Conservation (phyloP, 2,329 filamentous ascomycete species). For the Neocatenulostroma microsporum region DNA sequence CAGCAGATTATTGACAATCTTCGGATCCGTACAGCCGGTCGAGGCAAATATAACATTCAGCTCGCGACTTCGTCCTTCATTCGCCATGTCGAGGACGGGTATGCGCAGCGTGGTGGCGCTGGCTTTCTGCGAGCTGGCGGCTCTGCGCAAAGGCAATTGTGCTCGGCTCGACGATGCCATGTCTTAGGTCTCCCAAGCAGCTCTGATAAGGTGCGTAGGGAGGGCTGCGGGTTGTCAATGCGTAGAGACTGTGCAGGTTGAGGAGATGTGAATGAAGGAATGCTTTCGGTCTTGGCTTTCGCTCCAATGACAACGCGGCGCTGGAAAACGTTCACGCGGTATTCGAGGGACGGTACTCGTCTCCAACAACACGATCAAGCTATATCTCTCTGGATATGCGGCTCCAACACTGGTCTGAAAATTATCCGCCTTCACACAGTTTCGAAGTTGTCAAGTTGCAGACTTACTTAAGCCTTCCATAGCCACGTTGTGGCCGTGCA, state of each 20-base stretch:
- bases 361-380: too few species aligned
- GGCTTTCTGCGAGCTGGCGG: constrained; percentile 1
- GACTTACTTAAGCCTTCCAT: too few species aligned
- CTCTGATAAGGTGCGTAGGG: too few species aligned
- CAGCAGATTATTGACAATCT: constrained; percentile 26
- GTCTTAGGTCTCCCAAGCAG: not conserved
- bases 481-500: too few species aligned
- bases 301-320: not conserved
- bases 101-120: constrained; percentile 1
- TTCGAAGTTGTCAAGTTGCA: too few species aligned
- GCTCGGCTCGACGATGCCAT: constrained; percentile 1
- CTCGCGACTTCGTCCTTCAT: constrained; percentile 6
- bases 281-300: not conserved
- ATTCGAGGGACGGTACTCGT: not conserved
- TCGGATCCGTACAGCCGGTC: constrained; percentile 25
- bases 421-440: too few species aligned
- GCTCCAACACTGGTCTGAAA: too few species aligned
- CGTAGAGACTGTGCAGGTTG: not conserved
- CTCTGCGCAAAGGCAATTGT: not conserved
- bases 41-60: constrained; percentile 31
- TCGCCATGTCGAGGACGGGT: constrained; percentile 7
- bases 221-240: too few species aligned
- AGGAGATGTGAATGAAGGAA: not conserved
- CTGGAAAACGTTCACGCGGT: not conserved
- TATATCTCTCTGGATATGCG: too few species aligned